Conservation (phyloP, 345 rosid species). For the Salix udensis region DNA sequence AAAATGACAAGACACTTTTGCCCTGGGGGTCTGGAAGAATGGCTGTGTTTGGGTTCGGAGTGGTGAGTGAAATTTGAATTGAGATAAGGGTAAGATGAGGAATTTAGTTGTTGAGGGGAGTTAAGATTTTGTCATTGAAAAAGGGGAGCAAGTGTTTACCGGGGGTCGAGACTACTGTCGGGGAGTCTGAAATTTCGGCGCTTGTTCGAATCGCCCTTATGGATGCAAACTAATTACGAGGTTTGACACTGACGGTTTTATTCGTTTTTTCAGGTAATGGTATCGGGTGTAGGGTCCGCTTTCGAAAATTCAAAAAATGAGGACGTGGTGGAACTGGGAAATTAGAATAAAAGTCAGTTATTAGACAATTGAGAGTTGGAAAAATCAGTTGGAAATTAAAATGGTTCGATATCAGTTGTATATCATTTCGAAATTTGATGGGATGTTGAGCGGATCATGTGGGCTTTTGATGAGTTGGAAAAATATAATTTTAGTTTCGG, state of each 20-base stretch:
- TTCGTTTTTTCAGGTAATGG: conserved; percentile 9
- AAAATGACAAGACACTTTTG: neutral
- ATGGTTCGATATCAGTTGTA: too few relatives aligned
- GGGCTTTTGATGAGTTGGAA: too few relatives aligned
- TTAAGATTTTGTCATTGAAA: neutral
- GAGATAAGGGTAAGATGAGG: neutral
- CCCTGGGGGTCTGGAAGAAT: neutral
- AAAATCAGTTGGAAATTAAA: too few relatives aligned
- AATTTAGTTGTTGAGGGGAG: neutral
- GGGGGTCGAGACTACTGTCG: conserved; percentile 21
- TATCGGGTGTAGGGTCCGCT: neutral
- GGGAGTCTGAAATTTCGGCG: conserved; percentile 28
- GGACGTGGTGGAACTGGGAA: neutral
- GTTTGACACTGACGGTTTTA: conserved; percentile 26
- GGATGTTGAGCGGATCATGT: too few relatives aligned
- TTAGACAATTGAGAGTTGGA: too few relatives aligned
- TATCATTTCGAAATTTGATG: too few relatives aligned
- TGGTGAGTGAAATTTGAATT: neutral
- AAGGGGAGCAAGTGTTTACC: neutral
- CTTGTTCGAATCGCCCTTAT: neutral
- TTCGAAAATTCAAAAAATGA: conserved; percentile 22
- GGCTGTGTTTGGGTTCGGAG: neutral
- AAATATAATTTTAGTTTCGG: too few relatives aligned
- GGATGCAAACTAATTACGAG: neutral
- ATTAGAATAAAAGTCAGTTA: too few relatives aligned